Base-by-base conservation (phyloP, 202 grass and related monocot species). In the Cymbopogon flexuosus region DNA sequence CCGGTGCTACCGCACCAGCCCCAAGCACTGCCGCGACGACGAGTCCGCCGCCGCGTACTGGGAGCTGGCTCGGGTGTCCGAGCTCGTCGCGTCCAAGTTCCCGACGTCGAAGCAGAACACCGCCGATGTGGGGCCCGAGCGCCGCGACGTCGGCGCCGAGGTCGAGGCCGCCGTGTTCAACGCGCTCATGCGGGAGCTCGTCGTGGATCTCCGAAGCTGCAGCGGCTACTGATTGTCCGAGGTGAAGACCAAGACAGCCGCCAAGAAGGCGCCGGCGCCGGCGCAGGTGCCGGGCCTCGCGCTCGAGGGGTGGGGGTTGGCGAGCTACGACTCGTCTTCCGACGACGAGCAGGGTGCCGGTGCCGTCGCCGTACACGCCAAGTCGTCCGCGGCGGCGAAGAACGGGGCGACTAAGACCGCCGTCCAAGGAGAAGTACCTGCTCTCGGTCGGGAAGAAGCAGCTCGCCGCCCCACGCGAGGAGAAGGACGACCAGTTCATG, bases 401-500 rank as follows among this genome's bases (percentile, higher is more conserved):
- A 76, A 61, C 41, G 52, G n/a, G 19, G 3, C 7, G 5, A 12
- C 10, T 5, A 24, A 24, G 21, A 6, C 65, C 6, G 46, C 10
- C 45, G 33, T 66, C 33, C 65, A 87, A 82, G 79, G 57, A 87
- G 57, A 87, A 13, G 79, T 82, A 82, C 79, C 72, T 71, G 35
- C 46, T 66, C 33, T 1, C 69, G 37, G 39, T 12, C 65, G 39
- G 37, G 39, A 45, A 70, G 37, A 23, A 43, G 21, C 10, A 59
- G 58, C 31, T 19, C 4, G 19, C 18, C 4, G 46, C 14, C 14
- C 14, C 4, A 49, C 14, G 6, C 16, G 18, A 19, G 16, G 67
- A 81, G 37, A 3, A 10, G 21, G 36, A 16, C 9, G 56, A 70
- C 3, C 16, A 16, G 68, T 81, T 81, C 24, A 63, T 72, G 68